phyloP scores from a whole-genome alignment of 1,284 basidiomycete genomes.

The Ceratobasidium sp. region DNA sequence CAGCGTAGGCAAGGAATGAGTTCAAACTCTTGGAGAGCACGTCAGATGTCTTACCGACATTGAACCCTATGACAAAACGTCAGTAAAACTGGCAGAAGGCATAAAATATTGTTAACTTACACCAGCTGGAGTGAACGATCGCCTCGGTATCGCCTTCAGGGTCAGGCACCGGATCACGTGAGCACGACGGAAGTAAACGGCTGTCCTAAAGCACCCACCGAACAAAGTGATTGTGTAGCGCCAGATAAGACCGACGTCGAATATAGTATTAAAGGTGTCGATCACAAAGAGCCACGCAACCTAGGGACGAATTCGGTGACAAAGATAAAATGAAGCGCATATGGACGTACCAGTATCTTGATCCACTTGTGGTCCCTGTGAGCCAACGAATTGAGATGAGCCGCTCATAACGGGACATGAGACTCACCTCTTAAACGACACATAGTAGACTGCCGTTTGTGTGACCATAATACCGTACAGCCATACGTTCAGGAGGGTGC shows the following conservation, averaged over 20 bases:
- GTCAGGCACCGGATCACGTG: background rate
- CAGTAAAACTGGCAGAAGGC: background rate
- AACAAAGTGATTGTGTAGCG: slow-evolving; percentile 41
- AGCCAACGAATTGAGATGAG: background rate
- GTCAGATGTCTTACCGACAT: slow-evolving; percentile 26
- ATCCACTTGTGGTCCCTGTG: slow-evolving; percentile 40
- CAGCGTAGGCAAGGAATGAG: background rate
- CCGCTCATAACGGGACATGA: too few species aligned
- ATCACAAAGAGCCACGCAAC: slow-evolving; percentile 32
- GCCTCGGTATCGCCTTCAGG: slow-evolving; percentile 10
- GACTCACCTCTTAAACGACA: slow-evolving; percentile 24
- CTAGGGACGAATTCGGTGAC: background rate
- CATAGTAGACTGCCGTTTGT: slow-evolving; percentile 38
- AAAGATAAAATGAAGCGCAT: background rate
- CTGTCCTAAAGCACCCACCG: background rate
- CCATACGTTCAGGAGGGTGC: slow-evolving; percentile 37
- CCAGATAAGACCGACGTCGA: slow-evolving; percentile 39
- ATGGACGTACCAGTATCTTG: slow-evolving; percentile 18
- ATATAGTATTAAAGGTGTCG: slow-evolving; percentile 33
- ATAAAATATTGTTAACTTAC: background rate
- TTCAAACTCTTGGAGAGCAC: background rate
- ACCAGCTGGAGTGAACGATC: slow-evolving; percentile 27
- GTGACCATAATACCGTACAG: slow-evolving; percentile 44
- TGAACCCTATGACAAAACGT: slow-evolving; percentile 18
- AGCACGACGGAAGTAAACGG: too few species aligned